These are phyloP conservation scores for Aspergillus pseudoviridinutans DNA, from an alignment of 2,329 filamentous ascomycete species.

Conservation along the genomic window DNA sequence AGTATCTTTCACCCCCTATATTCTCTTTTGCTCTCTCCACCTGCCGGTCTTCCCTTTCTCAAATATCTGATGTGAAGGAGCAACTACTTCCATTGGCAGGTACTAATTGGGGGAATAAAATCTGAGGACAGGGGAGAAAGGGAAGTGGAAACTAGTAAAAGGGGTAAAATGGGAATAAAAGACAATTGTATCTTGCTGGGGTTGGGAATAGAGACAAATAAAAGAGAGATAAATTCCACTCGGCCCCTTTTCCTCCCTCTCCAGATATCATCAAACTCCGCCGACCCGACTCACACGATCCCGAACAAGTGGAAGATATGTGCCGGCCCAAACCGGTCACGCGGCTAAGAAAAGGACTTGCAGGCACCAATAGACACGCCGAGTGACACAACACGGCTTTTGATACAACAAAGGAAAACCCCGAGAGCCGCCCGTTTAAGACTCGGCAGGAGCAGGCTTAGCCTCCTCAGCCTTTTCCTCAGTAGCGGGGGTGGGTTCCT, in stretches of 20 bases:
- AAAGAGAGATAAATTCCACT: constrained; percentile 42
- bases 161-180: constrained; percentile 24
- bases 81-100: constrained; percentile 16
- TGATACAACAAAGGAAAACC: constrained; percentile 25
- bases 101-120: constrained; percentile 1
- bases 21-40: background rate
- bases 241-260: constrained; percentile 38
- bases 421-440: constrained; percentile 26
- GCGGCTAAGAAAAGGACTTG: constrained; percentile 32
- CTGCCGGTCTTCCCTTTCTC: background rate
- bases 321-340: constrained; percentile 35
- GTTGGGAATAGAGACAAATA: constrained; percentile 39
- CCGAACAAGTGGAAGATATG: constrained; percentile 34
- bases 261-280: constrained; percentile 42
- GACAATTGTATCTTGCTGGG: constrained; percentile 36
- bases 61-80: background rate
- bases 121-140: constrained; percentile 9
- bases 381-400: constrained; percentile 22
- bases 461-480: constrained; percentile 42
- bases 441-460: constrained; percentile 33
- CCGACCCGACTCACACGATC: constrained; percentile 35
- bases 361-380: constrained; percentile 29
- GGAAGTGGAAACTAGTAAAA: constrained; percentile 7
- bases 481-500: constrained; percentile 44
- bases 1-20: background rate